phyloP scores from a whole-genome alignment of 2,329 filamentous ascomycete species.

The Dendryphion nanum region DNA sequence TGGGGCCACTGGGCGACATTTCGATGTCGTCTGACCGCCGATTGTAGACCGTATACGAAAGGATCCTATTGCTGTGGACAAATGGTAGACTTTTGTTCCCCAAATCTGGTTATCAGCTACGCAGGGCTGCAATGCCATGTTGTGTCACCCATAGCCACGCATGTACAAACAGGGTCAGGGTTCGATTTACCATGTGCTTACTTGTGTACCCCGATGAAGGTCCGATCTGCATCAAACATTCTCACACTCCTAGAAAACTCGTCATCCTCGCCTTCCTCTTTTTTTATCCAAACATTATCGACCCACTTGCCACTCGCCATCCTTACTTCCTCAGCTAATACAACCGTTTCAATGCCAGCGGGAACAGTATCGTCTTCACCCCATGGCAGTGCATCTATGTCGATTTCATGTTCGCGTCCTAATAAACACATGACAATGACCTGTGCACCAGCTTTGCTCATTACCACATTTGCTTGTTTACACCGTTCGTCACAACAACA shows the following conservation, averaged over 20 bases:
- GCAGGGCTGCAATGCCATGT: too few relatives aligned
- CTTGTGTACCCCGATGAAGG: constrained; percentile 32
- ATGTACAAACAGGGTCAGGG: too few relatives aligned
- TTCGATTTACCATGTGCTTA: too few relatives aligned
- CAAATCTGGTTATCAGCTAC: too few relatives aligned
- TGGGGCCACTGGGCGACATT: too few relatives aligned
- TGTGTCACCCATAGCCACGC: too few relatives aligned
- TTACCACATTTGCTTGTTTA: constrained; percentile 83
- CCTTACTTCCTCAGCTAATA: constrained; percentile 67
- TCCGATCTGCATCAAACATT: constrained; percentile 34
- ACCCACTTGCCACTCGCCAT: constrained; percentile 42
- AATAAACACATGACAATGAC: constrained; percentile 78
- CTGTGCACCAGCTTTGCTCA: constrained; percentile 85
- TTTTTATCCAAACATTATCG: constrained; percentile 43
- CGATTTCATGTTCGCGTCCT: constrained; percentile 71
- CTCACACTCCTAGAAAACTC: constrained; percentile 32
- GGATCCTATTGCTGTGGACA: too few relatives aligned
- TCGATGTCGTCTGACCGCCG: too few relatives aligned
- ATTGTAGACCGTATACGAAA: too few relatives aligned
- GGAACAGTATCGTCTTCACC: constrained; percentile 70
- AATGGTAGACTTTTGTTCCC: too few relatives aligned
- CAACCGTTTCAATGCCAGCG: constrained; percentile 77
- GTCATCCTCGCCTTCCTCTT: constrained; percentile 30
- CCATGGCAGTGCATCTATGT: constrained; percentile 82
- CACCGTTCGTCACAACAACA: constrained; percentile 86